phyloP scores from a whole-genome alignment of 805 yeast species.

The Kurtzmaniella fragi region DNA sequence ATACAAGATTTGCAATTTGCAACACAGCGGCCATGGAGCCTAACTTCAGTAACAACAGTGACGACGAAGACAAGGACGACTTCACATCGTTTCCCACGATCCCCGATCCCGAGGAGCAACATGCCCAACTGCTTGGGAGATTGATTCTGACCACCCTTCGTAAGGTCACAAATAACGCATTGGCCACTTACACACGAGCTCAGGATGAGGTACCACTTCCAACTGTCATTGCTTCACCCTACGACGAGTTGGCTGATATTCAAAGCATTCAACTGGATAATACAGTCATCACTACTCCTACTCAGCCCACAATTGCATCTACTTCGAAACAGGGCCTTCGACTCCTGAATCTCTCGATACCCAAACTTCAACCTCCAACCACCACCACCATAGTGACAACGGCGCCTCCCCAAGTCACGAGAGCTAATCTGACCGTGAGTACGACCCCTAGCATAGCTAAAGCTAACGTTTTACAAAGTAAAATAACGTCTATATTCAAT shows the following conservation, averaged over 20 bases:
- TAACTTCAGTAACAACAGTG: conserved; percentile 2
- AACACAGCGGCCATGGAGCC: neutral
- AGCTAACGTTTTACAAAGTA: conserved; percentile 12
- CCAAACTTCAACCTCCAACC: conserved; percentile 1
- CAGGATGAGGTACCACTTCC: neutral
- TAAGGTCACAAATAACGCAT: conserved; percentile 38
- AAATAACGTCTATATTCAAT: conserved; percentile 36
- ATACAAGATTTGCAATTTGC: neutral
- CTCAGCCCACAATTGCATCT: neutral
- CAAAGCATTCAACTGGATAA: too few species aligned
- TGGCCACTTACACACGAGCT: neutral
- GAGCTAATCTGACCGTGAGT: neutral
- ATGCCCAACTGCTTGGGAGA: conserved; percentile 26
- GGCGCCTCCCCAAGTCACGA: neutral
- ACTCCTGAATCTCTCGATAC: conserved; percentile 1
- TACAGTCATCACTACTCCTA: neutral
- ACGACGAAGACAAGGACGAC: conserved; percentile 18
- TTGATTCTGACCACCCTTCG: conserved; percentile 34
- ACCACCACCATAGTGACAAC: neutral
- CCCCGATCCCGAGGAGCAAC: conserved; percentile 37
- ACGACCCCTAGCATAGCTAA: neutral
- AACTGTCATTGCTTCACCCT: neutral
- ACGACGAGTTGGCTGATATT: too few species aligned
- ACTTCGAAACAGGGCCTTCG: neutral
- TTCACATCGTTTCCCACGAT: conserved; percentile 39